Evolutionary conservation across 2,329 filamentous ascomycete species (phyloP).

Genomic region (Talaromyces sp.): DNA sequence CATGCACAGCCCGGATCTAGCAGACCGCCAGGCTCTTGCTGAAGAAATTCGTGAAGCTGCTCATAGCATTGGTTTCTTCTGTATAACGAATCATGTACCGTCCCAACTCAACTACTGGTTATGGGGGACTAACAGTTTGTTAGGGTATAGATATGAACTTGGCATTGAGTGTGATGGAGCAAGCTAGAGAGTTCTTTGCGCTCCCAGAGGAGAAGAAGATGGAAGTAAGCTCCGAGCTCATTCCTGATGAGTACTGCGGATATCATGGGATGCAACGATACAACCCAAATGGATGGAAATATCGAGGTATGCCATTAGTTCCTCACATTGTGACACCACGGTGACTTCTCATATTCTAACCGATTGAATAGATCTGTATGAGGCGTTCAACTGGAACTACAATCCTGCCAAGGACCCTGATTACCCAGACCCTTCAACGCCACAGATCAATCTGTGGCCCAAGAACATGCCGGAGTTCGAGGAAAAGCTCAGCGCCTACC

Average conservation of each 20-base stretch:
- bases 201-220: constrained; percentile 13
- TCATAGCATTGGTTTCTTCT: constrained; percentile 15
- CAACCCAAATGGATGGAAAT: constrained; percentile 15
- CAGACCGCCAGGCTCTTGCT: constrained; percentile 8
- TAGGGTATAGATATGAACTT: constrained; percentile 10
- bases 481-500: constrained; percentile 10
- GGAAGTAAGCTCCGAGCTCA: constrained; percentile 13
- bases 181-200: constrained; percentile 11
- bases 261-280: constrained; percentile 14
- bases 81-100: constrained; percentile 12
- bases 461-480: constrained; percentile 12
- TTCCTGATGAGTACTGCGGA: constrained; percentile 13
- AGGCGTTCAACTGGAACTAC: constrained; percentile 16
- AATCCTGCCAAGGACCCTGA: constrained; percentile 13
- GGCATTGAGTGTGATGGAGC: constrained; percentile 10
- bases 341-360: background rate
- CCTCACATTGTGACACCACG: background rate
- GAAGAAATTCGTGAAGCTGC: constrained; percentile 13
- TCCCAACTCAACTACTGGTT: background rate
- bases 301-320: constrained; percentile 3
- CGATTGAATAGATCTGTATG: constrained; percentile 7
- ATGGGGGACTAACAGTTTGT: background rate
- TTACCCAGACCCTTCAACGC: constrained; percentile 12
- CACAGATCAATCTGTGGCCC: constrained; percentile 13
- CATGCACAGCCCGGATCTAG: constrained; percentile 9